Base-by-base conservation (phyloP, 345 rosid species). In the Hibiscus trionum region DNA sequence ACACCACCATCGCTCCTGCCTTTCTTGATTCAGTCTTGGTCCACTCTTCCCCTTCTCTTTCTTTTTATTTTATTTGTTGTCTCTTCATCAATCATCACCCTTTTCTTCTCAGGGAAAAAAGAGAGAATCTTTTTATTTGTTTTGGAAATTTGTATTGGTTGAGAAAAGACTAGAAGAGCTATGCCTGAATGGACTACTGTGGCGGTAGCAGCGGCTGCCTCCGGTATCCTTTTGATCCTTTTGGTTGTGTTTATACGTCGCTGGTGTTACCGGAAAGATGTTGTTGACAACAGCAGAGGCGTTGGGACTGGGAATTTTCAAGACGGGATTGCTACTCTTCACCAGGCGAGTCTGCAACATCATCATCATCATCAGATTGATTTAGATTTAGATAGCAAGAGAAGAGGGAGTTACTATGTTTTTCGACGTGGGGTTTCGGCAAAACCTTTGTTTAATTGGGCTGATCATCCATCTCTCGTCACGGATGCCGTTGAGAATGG, bases 401-500 rank as follows among this genome's bases (percentile, higher is more conserved):
- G 81, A 50, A 78, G 81, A 74, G 90, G 87, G 35, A 80, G 49
- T 35, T 82, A 83, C 74, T 60, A 80, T 21, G 85, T 80, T 57
- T 79, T 87, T 59, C 84, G 89, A 21, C 84, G 87, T 0, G 88
- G 83, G 31, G 77, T 27, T 56, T 71, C 82, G 1, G 60, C 78
- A n/a, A 77, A 80, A 39, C 81, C 80, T 66, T 66, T 90, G 62
- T 94, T 94, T 78, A 78, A 19, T 69, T 93, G 98, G 98, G 73
- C 83, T 52, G 97, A 91, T 72, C 88, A 94, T 74, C 97, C 95
- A 1, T 77, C 84, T 12, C 85, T 90, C 17, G 75, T 91, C 16
- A 80, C 88, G 1, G 96, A 91, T 68, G 96, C 96, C 0, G 88
- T 86, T 3, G 96, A 94, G 66, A 88, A 86, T 69, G 97, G 98